These are phyloP conservation scores for Dentipellis sp. DNA, from an alignment of 768 basidiomycete species.

Conservation along the genomic window DNA sequence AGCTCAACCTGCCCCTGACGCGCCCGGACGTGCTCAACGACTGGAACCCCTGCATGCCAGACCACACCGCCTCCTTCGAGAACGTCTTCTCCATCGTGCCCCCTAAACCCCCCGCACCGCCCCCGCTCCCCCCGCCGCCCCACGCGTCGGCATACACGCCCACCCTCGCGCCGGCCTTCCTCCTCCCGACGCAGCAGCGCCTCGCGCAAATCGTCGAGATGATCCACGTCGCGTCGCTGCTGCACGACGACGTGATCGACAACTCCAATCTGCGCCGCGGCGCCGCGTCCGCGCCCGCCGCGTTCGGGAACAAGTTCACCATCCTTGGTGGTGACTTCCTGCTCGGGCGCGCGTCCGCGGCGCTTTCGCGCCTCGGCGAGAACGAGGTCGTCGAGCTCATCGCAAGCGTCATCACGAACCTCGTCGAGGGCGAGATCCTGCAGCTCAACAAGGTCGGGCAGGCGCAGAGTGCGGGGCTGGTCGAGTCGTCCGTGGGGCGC, in stretches of 20 bases:
- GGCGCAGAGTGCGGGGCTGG: slow-evolving; percentile 23
- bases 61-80: slow-evolving; percentile 64
- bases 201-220: slow-evolving; percentile 96
- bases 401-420: slow-evolving; percentile 83
- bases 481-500: slow-evolving; percentile 21
- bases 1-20: slow-evolving; percentile 74
- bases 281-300: slow-evolving; percentile 55
- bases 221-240: slow-evolving; percentile 90
- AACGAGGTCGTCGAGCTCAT: slow-evolving; percentile 90
- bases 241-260: slow-evolving; percentile 90
- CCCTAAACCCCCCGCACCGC: slow-evolving; percentile 30
- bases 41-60: slow-evolving; percentile 83
- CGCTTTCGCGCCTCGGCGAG: slow-evolving; percentile 78
- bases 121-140: slow-evolving; percentile 25
- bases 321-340: slow-evolving; percentile 95
- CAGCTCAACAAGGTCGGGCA: slow-evolving; percentile 52
- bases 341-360: slow-evolving; percentile 82
- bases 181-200: slow-evolving; percentile 84
- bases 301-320: slow-evolving; percentile 88
- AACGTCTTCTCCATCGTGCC: slow-evolving; percentile 38
- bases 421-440: slow-evolving; percentile 95
- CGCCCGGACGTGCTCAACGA: slow-evolving; percentile 80
- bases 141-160: slow-evolving; percentile 18
- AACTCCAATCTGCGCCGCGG: slow-evolving; percentile 55
- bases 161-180: slow-evolving; percentile 24